phyloP scores from a whole-genome alignment of 2,329 filamentous ascomycete genomes.

The Pleomassaria siparia region DNA sequence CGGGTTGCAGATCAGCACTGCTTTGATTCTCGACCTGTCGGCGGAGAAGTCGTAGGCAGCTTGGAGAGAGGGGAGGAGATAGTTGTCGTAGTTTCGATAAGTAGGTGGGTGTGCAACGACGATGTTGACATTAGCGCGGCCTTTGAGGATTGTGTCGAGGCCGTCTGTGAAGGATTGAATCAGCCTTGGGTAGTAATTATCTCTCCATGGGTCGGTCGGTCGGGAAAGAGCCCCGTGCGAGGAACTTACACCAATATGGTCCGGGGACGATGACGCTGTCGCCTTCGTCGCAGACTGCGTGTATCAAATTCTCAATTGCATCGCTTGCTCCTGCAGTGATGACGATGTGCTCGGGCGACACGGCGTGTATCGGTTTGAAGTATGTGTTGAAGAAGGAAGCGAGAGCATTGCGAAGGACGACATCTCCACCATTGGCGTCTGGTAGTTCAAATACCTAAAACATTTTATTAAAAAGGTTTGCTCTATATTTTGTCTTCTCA shows the following conservation, averaged over 20 bases:
- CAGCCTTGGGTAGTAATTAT: background rate
- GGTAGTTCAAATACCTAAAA: constrained; percentile 24
- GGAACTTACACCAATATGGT: constrained; percentile 32
- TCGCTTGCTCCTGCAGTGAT: constrained; percentile 30
- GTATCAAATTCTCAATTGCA: constrained; percentile 28
- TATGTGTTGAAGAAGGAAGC: constrained; percentile 32
- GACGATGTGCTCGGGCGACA: constrained; percentile 29
- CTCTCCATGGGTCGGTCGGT: no score
- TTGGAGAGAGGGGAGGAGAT: constrained; percentile 32
- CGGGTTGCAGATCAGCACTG: constrained; percentile 32
- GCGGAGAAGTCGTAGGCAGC: constrained; percentile 33
- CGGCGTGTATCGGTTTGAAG: constrained; percentile 29
- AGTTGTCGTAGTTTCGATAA: constrained; percentile 34
- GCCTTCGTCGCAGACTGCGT: constrained; percentile 33
- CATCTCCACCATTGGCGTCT: constrained; percentile 19
- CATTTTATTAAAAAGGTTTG: background rate
- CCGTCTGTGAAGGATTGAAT: constrained; percentile 21
- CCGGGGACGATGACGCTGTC: constrained; percentile 35
- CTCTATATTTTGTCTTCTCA: background rate
- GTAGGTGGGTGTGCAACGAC: constrained; percentile 29
- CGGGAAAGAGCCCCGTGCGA: background rate
- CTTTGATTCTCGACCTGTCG: constrained; percentile 30
- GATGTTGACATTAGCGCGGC: constrained; percentile 26
- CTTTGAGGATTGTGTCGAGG: constrained; percentile 20
- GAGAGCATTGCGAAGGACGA: constrained; percentile 19